These are phyloP conservation scores for Handroanthus guayacan DNA, from an alignment of 257 asterid genomes.

Conservation along the genomic window DNA sequence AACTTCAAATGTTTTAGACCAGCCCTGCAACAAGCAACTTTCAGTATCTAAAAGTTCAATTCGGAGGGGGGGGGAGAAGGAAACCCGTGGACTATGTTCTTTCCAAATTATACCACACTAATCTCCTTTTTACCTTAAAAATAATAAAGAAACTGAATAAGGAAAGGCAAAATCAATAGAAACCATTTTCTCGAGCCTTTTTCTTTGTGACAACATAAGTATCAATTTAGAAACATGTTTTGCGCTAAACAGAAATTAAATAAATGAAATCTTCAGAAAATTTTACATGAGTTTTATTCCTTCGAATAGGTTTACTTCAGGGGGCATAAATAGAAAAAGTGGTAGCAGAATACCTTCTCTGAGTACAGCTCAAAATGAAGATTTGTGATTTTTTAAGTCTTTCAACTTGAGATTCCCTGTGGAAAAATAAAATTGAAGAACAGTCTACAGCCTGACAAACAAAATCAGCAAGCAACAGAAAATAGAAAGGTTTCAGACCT, in stretches of 20 bases:
- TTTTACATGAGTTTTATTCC: background rate
- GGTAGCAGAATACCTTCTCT: conserved; percentile 68
- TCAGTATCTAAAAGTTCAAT: background rate
- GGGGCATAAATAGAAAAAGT: background rate
- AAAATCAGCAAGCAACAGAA: conserved; percentile 31
- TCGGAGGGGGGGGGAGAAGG: too few relatives aligned
- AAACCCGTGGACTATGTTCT: too few relatives aligned
- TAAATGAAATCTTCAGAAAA: background rate
- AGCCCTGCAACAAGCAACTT: conserved; percentile 63
- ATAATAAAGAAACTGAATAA: background rate
- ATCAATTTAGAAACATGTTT: background rate
- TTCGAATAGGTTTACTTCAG: conserved; percentile 15
- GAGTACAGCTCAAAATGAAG: conserved; percentile 82
- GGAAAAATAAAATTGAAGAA: conserved; percentile 30
- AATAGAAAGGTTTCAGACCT: conserved; percentile 50
- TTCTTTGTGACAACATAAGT: background rate
- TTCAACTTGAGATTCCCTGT: conserved; percentile 94
- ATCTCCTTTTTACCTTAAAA: background rate
- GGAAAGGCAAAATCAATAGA: background rate
- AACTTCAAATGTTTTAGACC: conserved; percentile 81
- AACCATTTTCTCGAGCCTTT: background rate
- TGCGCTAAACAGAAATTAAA: background rate
- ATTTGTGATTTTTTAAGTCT: conserved; percentile 81
- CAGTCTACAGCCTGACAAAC: conserved; percentile 22
- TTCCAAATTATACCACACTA: background rate